Evolutionary conservation across 2,329 filamentous ascomycete genomes (phyloP).

Genomic region (Parastagonospora nodorum): DNA sequence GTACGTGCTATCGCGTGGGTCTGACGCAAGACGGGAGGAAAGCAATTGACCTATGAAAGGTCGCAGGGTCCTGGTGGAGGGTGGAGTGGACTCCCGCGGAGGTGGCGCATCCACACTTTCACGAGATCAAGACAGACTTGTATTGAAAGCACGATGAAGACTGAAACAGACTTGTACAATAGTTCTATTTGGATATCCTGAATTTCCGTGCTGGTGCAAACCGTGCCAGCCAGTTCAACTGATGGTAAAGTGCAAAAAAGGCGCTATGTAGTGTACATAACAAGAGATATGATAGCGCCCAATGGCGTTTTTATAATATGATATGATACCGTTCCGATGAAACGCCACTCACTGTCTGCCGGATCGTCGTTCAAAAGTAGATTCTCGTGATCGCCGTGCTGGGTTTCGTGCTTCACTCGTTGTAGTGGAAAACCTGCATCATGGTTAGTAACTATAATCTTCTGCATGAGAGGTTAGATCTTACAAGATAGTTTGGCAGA

Average conservation of each 20-base stretch:
- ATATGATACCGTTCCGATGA: constrained; percentile 7
- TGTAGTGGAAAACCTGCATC: constrained; percentile 81
- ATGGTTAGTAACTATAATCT: not conserved
- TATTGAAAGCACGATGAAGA: not conserved
- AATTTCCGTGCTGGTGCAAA: constrained; percentile 4
- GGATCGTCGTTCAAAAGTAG: constrained; percentile 14
- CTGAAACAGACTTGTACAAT: not conserved
- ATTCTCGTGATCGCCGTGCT: constrained; percentile 5
- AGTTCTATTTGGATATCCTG: constrained; percentile 6
- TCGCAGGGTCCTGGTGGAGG: constrained; percentile 1
- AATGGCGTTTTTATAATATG: constrained; percentile 6
- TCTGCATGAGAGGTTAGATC: constrained; percentile 21
- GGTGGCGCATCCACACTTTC: not conserved
- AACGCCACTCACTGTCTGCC: constrained; percentile 43
- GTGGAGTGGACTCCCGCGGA: not conserved
- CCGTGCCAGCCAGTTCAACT: constrained; percentile 11
- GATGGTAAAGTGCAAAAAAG: not conserved
- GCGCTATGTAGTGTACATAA: constrained; percentile 10
- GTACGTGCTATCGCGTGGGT: constrained; percentile 14
- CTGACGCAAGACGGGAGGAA: constrained; percentile 13
- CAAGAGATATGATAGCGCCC: not conserved
- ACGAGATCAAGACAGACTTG: not conserved
- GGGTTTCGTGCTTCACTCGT: constrained; percentile 63
- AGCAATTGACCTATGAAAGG: constrained; percentile 3
- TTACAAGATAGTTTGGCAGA: constrained; percentile 95